These are phyloP conservation scores for Wallacemonas collosoma DNA, from an alignment of 208 protist genomes.

Conservation along the genomic window DNA sequence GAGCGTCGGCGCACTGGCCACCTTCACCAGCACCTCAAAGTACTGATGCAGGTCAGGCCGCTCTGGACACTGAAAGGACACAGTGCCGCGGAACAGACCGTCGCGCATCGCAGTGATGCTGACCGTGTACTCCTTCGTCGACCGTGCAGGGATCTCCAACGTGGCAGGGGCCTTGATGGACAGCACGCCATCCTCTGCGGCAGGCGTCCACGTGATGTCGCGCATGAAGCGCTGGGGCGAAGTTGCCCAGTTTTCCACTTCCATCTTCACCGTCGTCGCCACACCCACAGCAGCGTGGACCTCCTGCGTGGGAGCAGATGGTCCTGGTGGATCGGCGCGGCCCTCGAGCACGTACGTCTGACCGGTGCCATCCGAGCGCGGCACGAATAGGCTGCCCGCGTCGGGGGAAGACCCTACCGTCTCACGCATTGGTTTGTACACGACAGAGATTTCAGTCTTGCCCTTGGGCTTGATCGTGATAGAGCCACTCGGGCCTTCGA, in stretches of 20 bases:
- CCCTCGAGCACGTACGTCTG: constrained; percentile 86
- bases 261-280: constrained; percentile 46
- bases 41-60: constrained; percentile 89
- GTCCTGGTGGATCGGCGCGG: constrained; percentile 42
- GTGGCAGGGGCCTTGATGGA: constrained; percentile 56
- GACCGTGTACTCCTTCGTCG: constrained; percentile 70
- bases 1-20: constrained; percentile 28
- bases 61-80: constrained; percentile 60
- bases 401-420: constrained; percentile 60
- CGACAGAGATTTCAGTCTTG: constrained; percentile 66
- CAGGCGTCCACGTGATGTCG: constrained; percentile 68
- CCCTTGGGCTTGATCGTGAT: constrained; percentile 80
- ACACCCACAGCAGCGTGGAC: constrained; percentile 52
- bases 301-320: constrained; percentile 48
- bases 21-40: constrained; percentile 75
- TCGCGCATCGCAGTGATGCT: constrained; percentile 85
- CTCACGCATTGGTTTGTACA: constrained; percentile 87
- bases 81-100: constrained; percentile 65
- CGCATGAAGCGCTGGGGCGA: constrained; percentile 85
- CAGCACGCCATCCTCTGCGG: constrained; percentile 57
- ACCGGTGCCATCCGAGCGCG: constrained; percentile 90
- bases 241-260: constrained; percentile 84
- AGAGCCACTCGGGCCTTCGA: constrained; percentile 33
- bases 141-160: constrained; percentile 88
- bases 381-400: constrained; percentile 90